Conservation (phyloP, 2,329 filamentous ascomycete species). For the Canariomyces notabilis region DNA sequence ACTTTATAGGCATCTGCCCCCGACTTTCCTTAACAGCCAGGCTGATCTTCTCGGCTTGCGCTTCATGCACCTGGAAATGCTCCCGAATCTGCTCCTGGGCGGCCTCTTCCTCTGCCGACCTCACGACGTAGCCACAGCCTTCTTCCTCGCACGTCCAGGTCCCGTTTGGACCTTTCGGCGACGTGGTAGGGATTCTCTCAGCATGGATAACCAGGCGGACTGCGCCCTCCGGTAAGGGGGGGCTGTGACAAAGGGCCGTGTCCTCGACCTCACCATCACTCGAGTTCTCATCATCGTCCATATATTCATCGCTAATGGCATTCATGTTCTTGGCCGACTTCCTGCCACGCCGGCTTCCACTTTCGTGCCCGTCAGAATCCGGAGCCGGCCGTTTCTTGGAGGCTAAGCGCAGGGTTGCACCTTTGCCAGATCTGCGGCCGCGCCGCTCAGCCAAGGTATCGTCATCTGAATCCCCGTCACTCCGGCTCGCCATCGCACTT, state of each 20-base stretch:
- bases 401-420: conserved; percentile 40
- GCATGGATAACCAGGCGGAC: conserved; percentile 44
- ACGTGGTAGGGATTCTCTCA: conserved; percentile 45
- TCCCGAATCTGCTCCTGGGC: conserved; percentile 53
- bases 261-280: conserved; percentile 22
- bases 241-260: conserved; percentile 6
- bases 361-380: conserved; percentile 34
- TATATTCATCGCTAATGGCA: conserved; percentile 32
- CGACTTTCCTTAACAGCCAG: conserved; percentile 54
- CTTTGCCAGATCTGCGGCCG: conserved; percentile 39
- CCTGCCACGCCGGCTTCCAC: conserved; percentile 26
- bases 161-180: conserved; percentile 52
- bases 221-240: conserved; percentile 23
- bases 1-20: conserved; percentile 54
- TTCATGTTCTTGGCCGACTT: conserved; percentile 34
- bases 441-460: conserved; percentile 24
- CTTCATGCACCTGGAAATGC: conserved; percentile 58
- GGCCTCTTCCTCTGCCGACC: conserved; percentile 52
- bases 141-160: conserved; percentile 63
- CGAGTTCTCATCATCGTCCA: conserved; percentile 17
- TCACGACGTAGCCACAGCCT: conserved; percentile 60
- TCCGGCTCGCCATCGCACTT: conserved; percentile 20
- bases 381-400: conserved; percentile 42
- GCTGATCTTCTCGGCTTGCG: conserved; percentile 45
- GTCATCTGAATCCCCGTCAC: conserved; percentile 16